These are phyloP conservation scores for Pseudonitzschia multiseries DNA, from an alignment of 108 stramenopile species.

Conservation along the genomic window DNA sequence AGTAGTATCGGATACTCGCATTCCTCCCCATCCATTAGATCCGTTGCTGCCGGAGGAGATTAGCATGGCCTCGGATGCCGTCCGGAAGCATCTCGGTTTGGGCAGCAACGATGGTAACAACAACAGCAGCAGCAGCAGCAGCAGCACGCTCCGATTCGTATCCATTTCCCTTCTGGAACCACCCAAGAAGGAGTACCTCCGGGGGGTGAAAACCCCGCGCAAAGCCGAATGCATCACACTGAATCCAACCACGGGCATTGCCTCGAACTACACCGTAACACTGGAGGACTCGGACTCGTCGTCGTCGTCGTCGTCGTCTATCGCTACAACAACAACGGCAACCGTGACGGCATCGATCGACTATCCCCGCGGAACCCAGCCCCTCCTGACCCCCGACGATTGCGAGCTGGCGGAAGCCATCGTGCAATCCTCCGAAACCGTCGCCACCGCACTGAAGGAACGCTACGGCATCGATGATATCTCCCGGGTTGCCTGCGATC, in stretches of 20 bases:
- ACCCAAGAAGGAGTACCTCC: slow-evolving; percentile 29
- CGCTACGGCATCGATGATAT: slow-evolving; percentile 55
- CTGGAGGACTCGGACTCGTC: slow-evolving; percentile 20
- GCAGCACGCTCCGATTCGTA: slow-evolving; percentile 51
- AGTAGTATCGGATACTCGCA: too few relatives aligned
- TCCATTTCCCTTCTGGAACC: slow-evolving; percentile 53
- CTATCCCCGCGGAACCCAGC: slow-evolving; percentile 51
- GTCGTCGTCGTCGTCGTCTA: too few relatives aligned
- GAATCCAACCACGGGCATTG: slow-evolving; percentile 47
- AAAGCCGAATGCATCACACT: slow-evolving; percentile 45
- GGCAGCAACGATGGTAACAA: slow-evolving; percentile 9
- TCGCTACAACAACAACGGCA: slow-evolving; percentile 11
- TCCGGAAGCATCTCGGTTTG: slow-evolving; percentile 21
- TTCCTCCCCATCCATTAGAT: slow-evolving; percentile 27
- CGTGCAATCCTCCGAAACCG: slow-evolving; percentile 38
- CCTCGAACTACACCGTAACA: slow-evolving; percentile 40
- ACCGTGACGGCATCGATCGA: background rate
- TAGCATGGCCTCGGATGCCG: slow-evolving; percentile 20
- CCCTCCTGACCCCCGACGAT: slow-evolving; percentile 74
- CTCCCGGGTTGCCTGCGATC: slow-evolving; percentile 52
- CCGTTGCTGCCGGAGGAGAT: slow-evolving; percentile 49
- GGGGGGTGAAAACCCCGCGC: slow-evolving; percentile 20
- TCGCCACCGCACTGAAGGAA: slow-evolving; percentile 37
- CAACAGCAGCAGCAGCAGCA: too few relatives aligned
- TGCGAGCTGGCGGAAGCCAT: slow-evolving; percentile 67